Base-by-base conservation (phyloP, 192 early-diverging fungal genomes). In the Jimgerdemannia flammicorona region DNA sequence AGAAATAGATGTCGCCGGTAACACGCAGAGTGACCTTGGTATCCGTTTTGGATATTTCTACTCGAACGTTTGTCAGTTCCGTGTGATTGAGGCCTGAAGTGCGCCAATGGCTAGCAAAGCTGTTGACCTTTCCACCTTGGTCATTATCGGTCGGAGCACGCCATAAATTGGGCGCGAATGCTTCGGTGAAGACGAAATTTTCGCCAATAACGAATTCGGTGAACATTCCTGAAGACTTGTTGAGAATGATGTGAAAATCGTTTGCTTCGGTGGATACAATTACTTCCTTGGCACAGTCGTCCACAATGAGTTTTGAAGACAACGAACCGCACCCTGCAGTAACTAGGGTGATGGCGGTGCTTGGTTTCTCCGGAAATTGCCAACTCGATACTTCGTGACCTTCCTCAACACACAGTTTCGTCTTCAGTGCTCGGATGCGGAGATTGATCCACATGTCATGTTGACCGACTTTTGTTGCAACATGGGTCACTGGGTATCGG, bases 91-190 rank as follows among this genome's bases (percentile, higher is more conserved):
- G n/a, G 3, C 63, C 72, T 9, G 72, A 49, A 18, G 65, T 9
- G 42, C 64, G 65, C 72, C 72, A 73, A 43, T 66, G 67, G 3
- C 10, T 4, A 3, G 72, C 44, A 66, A 67, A 73, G 64, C 72
- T 73, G 3, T 66, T 43, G 2, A 19, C 29, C 17, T 64, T 66
- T 8, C 64, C 39, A 4, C 64, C 72, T 40, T 73, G 42, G 65
- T 73, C 72, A 40, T 73, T 73, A 66, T 66, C 43, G 4, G 72
- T 73, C 0, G 72, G 72, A 3, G 63, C 72, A 44, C 72, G 65
- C 72, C 72, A 73, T 9, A 73, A 64, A 39, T 39, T 66, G 64
- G 72, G 72, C 20, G 72, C 65, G 3, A 44, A 40, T 3, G 59
- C 63, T 8, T 73, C 72, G 18, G 67, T 43, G 3, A 73, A 40